These are phyloP conservation scores for Eimeria necatrix DNA, from an alignment of 169 alveolate genomes.

Conservation along the genomic window DNA sequence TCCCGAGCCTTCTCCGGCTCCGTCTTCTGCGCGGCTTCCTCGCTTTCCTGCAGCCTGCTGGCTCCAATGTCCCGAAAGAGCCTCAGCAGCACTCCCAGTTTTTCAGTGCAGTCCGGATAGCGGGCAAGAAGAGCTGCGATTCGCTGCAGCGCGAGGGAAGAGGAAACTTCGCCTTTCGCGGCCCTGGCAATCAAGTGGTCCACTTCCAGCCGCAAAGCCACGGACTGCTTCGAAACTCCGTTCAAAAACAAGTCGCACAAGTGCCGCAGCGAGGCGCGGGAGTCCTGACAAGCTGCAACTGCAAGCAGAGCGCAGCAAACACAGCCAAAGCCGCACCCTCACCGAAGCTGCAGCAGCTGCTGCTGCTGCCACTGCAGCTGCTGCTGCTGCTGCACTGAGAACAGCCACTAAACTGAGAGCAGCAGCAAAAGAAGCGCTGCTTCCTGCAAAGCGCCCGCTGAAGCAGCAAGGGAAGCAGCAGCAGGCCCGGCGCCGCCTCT, in stretches of 20 bases:
- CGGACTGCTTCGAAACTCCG: conserved; percentile 49
- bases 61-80: conserved; percentile 13
- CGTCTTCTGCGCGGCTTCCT: background rate
- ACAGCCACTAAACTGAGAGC: background rate
- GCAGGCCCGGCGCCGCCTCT: too few relatives aligned
- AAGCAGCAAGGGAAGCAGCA: too few relatives aligned
- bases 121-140: conserved; percentile 43
- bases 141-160: conserved; percentile 55
- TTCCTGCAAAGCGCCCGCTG: too few relatives aligned
- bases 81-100: conserved; percentile 65
- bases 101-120: conserved; percentile 62
- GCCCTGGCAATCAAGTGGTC: conserved; percentile 60
- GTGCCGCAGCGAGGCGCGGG: background rate
- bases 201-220: conserved; percentile 54
- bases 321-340: background rate
- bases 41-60: background rate
- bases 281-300: conserved; percentile 58
- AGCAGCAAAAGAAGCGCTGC: background rate
- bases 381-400: background rate
- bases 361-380: too few relatives aligned
- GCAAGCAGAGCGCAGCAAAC: background rate
- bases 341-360: background rate
- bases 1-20: background rate
- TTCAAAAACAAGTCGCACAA: conserved; percentile 71
- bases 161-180: background rate